phyloP scores from a whole-genome alignment of 495 filamentous ascomycete genomes.

The Podospora pseudoanserina region DNA sequence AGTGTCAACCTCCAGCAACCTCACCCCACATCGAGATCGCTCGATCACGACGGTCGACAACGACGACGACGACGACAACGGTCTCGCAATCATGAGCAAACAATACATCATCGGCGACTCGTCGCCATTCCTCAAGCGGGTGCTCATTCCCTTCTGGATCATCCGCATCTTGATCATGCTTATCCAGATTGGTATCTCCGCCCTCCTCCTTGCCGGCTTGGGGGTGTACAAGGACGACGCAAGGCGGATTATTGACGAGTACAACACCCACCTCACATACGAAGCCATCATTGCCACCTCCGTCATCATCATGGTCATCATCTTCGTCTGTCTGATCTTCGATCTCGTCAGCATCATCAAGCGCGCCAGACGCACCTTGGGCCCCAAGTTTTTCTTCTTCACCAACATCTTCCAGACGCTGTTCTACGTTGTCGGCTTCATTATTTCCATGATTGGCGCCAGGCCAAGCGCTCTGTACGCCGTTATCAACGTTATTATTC shows the following conservation, averaged over 20 bases:
- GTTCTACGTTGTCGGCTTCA: slow-evolving; percentile 24
- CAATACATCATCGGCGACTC: slow-evolving; percentile 29
- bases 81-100: slow-evolving; percentile 16
- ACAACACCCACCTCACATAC: slow-evolving; percentile 17
- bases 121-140: slow-evolving; percentile 45
- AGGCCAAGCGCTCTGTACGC: slow-evolving; percentile 6
- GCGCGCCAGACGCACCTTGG: slow-evolving; percentile 28
- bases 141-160: slow-evolving; percentile 86
- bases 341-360: slow-evolving; percentile 36
- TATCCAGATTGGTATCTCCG: slow-evolving; percentile 24
- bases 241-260: slow-evolving; percentile 10
- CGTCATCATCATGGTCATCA: slow-evolving; percentile 24
- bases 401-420: slow-evolving; percentile 29
- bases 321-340: slow-evolving; percentile 25
- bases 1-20: background rate
- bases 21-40: background rate
- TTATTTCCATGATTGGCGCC: slow-evolving; percentile 22
- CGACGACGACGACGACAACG: background rate
- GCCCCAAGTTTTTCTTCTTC: slow-evolving; percentile 30
- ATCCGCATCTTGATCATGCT: slow-evolving; percentile 57
- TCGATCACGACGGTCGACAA: background rate
- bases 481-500: slow-evolving; percentile 17
- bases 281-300: slow-evolving; percentile 16
- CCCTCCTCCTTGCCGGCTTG: slow-evolving; percentile 21
- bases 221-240: slow-evolving; percentile 17